Base-by-base conservation (phyloP, 169 alveolate species). In the Amoebophrya sp. region DNA sequence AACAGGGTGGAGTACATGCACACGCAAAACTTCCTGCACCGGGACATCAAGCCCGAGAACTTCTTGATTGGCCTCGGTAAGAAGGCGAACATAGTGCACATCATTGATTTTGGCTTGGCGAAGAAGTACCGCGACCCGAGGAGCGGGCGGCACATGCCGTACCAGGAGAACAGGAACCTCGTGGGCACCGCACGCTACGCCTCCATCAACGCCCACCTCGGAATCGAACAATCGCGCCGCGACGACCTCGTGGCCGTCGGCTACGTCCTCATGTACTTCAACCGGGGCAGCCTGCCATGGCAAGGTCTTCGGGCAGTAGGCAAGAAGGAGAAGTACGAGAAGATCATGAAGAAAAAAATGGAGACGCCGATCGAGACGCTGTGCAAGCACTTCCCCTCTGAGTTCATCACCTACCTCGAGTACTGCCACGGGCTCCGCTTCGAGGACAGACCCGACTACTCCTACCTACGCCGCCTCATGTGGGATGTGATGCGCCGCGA, bases 111-210 rank as follows among this genome's bases (percentile, higher is more conserved):
- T 92, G 99, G 99, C 0, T 95, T 98, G 31, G 99, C 99, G 41
- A 98, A 97, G 94, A 97, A 96, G 95, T 98, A 96, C 93, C 95
- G 98, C 89, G 99, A 95, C 93, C 96, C 97, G 48, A 96, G 95
- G 93, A 97, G 98, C 50, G 97, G 95, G 92, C 97, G 97, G 91
- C 99, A 98, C 94, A 98, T 98, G 88, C 98, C 98, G 48, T 98
- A 97, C 93, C 96, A 98, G 48, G 99, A 98, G 94, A 98, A 98
- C 43, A 97, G 97, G 92, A 96, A 97, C 92, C 96, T 98, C 78
- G 98, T 99, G 43, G 99, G 99, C 34, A 98, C 99, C 29, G 99
- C 99, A 41, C 96, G 99, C 89, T 98, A 98, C 93, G 99, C 99
- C 20, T 95, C 98, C 69, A 98, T 98, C 67, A 98, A 98, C 92